Evolutionary conservation across 306 rosid species (phyloP), one percentile per base, ranked within the genome.

Genomic region (Cucumis cinereus): DNA sequence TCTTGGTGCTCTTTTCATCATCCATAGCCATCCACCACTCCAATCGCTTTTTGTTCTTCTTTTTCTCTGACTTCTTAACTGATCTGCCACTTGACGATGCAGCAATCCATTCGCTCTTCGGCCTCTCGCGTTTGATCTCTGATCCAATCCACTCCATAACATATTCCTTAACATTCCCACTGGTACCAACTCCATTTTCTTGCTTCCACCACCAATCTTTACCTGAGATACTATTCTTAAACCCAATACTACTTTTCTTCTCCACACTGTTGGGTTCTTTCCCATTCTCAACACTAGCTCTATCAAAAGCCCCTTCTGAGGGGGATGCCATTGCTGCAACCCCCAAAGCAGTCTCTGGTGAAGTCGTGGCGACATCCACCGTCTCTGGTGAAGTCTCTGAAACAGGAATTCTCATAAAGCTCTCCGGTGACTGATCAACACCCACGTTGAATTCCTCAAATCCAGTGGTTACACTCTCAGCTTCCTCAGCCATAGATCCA

Each of bases 21-120:
- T 95, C 99, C 97, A 95, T 90, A 1, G 92, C 76, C 61, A 84
- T 79, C 99, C 99, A 95, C 98, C 99, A 92, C 22, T 95, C 99
- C 88, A 90, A 79, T 8, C 83, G 80, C 90, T 78, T 87, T 88
- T 75, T 84, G 15, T 73, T 82, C 81, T 79, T 75, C 87, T 78
- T 91, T 86, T 80, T 82, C 79, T 84, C 84, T 10, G 10, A 14
- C 71, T 85, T 86, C 52, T 33, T 75, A 20, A 47, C 56, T 6
- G 41, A 80, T 66, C 77, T 82, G 4, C 79, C 80, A 11, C 80
- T 82, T 2, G 89, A 79, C 0, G 81, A 64, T 50, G 80, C 78
- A 43, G 82, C 83, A 6, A 76, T 71, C 82, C 79, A 89, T 26
- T 83, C 89, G 38, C 73, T 59, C 70, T 79, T 82, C 1, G 88